Evolutionary conservation across 345 rosid genomes (phyloP).

Genomic region (Bruguiera gymnorhiza): DNA sequence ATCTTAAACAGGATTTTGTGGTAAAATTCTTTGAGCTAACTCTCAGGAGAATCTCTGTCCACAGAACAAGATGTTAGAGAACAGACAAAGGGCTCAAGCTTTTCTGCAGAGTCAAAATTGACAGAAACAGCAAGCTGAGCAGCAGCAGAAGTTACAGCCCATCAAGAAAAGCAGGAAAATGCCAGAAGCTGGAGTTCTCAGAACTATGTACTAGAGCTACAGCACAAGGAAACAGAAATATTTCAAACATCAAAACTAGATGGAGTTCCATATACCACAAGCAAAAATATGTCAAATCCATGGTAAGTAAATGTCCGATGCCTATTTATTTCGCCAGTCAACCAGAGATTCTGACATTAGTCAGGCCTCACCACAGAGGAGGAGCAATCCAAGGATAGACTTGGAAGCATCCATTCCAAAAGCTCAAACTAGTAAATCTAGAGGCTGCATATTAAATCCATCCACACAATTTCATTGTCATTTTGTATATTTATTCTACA

Average conservation of each 20-base stretch:
- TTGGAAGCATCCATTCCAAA: background rate
- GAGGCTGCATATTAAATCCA: background rate
- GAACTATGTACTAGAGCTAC: background rate
- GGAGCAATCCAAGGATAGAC: background rate
- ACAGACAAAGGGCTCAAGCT: slow-evolving; percentile 66
- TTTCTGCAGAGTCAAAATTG: slow-evolving; percentile 57
- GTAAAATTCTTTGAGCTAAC: slow-evolving; percentile 67
- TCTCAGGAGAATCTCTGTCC: slow-evolving; percentile 60
- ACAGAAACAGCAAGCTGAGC: slow-evolving; percentile 73
- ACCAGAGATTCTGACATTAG: background rate
- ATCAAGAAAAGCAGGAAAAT: slow-evolving; percentile 17
- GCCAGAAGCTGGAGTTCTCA: background rate
- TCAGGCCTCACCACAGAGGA: background rate
- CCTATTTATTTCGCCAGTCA: background rate
- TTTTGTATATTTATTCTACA: background rate
- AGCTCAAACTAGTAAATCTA: background rate
- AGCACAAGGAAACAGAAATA: background rate
- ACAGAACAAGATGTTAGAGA: slow-evolving; percentile 67
- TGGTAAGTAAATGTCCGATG: too few relatives aligned
- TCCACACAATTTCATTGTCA: too few relatives aligned
- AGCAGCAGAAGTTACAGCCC: slow-evolving; percentile 54
- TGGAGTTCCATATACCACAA: background rate
- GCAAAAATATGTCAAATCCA: too few relatives aligned
- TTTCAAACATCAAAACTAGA: background rate
- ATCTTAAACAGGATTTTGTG: slow-evolving; percentile 69